phyloP scores from a whole-genome alignment of 2,329 filamentous ascomycete species.

The Colletotrichum lini region DNA sequence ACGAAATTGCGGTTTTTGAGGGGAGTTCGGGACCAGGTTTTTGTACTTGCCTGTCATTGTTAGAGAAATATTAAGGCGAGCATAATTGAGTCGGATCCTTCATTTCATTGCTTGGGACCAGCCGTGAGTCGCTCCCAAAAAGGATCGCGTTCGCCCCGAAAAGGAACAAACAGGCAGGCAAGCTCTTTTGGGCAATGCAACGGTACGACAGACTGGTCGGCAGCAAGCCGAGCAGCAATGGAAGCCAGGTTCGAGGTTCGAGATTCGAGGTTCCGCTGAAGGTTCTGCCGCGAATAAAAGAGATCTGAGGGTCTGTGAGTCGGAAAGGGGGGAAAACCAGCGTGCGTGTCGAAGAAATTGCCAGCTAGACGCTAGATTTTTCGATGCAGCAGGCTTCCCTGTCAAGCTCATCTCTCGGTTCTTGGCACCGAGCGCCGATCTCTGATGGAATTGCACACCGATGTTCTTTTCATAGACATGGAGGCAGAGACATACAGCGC shows the following conservation, averaged over 20 bases:
- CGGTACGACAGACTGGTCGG: not conserved
- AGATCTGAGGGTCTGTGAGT: not conserved
- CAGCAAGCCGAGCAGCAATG: slow-evolving; percentile 28
- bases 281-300: not conserved
- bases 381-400: slow-evolving; percentile 20
- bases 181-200: slow-evolving; percentile 6
- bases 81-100: slow-evolving; percentile 17
- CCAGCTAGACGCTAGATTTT: slow-evolving; percentile 14
- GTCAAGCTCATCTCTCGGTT: not conserved
- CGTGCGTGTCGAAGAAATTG: slow-evolving; percentile 13
- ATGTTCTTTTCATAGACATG: slow-evolving; percentile 27
- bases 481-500: slow-evolving; percentile 18
- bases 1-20: slow-evolving; percentile 13
- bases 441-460: slow-evolving; percentile 2
- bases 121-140: slow-evolving; percentile 1
- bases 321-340: not conserved
- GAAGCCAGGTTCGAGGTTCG: not conserved
- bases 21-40: slow-evolving; percentile 1
- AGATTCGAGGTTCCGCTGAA: no score
- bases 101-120: slow-evolving; percentile 4
- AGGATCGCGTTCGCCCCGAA: not conserved
- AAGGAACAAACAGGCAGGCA: not conserved
- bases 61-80: slow-evolving; percentile 29
- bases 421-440: slow-evolving; percentile 12
- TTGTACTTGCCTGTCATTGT: slow-evolving; percentile 3